Base-by-base conservation (phyloP, 345 rosid genomes). In the Aethionema arabicum region DNA sequence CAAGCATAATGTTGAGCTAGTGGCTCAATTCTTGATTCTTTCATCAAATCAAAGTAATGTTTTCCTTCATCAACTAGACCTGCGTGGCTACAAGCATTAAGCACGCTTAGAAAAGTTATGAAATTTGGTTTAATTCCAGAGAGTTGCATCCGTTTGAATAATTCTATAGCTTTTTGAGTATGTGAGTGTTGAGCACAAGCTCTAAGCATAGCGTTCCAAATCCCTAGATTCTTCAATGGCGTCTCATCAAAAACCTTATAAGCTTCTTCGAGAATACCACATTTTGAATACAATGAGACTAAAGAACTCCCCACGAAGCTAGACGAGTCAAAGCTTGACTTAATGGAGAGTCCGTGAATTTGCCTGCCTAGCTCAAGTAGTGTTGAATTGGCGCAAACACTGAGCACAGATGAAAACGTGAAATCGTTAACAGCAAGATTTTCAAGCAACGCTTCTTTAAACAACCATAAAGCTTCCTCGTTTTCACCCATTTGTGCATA, bases 1-100 rank as follows among this genome's bases (percentile, higher is more conserved):
- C 93, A 78, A 62, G 95, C 79, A 69, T 86, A 92, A 75, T 92
- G 98, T 73, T 85, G 95, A 73, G 75, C 74, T 4, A 59, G 83
- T 3, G 93, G 91, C 70, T 86, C 87, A 43, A 87, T 81, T 50
- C 86, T 80, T 6, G 73, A 74, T 52, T 76, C 67, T 67, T 79
- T 85, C 95, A 92, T 92, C 36, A 78, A 74, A 72, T 76, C 81
- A 76, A 89, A 92, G 60, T 81, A 87, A 48, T 63, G 33, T 32
- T 64, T 65, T n/a, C 98, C 93, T 64, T 82, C 77, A 10, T 80
- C 74, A 0, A 89, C 83, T 31, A 89, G 63, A 47, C 98, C 96
- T 0, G 87, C 79, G 12, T 92, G 98, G 72, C 96, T 92, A 65
- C 98, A 89, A 66, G 96, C 95, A 74, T 87, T 85, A 9, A 92